These are phyloP conservation scores for Vigna angularis DNA, from an alignment of 306 rosid genomes.

Conservation along the genomic window DNA sequence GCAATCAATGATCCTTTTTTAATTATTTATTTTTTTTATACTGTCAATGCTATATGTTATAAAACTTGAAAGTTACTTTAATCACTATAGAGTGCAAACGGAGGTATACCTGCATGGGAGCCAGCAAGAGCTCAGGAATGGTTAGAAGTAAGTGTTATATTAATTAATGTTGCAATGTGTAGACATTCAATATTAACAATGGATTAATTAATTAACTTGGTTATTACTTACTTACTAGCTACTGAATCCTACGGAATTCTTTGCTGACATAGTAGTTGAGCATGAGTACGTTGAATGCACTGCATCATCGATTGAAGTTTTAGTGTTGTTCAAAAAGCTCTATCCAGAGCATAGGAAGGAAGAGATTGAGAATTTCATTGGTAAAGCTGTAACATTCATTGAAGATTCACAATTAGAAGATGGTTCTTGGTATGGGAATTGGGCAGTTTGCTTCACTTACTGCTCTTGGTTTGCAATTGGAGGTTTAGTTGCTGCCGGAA, in stretches of 20 bases:
- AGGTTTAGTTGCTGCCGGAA: constrained; percentile 57
- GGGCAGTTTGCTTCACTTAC: constrained; percentile 67
- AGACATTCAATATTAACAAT: background rate
- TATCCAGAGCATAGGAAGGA: background rate
- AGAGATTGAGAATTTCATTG: constrained; percentile 22
- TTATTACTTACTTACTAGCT: background rate
- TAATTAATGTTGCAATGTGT: no score
- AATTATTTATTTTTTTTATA: no score
- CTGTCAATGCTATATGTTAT: no score
- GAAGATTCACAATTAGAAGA: constrained; percentile 42
- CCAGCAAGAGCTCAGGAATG: background rate
- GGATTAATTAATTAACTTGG: background rate
- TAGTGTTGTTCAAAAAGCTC: constrained; percentile 41
- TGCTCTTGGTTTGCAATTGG: constrained; percentile 59
- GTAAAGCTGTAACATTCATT: constrained; percentile 36
- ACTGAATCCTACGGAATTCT: background rate
- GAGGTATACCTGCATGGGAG: background rate
- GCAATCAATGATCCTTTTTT: background rate
- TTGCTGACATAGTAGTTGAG: constrained; percentile 39
- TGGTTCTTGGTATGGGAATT: constrained; percentile 54
- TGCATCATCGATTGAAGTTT: constrained; percentile 44
- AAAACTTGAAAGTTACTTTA: no score
- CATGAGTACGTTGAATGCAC: constrained; percentile 53
- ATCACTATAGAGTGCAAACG: background rate
- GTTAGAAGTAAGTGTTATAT: no score